Evolutionary conservation across 2,329 filamentous ascomycete species (phyloP), one percentile per base, ranked within the genome.

Genomic region (Phialophora verrucosa): DNA sequence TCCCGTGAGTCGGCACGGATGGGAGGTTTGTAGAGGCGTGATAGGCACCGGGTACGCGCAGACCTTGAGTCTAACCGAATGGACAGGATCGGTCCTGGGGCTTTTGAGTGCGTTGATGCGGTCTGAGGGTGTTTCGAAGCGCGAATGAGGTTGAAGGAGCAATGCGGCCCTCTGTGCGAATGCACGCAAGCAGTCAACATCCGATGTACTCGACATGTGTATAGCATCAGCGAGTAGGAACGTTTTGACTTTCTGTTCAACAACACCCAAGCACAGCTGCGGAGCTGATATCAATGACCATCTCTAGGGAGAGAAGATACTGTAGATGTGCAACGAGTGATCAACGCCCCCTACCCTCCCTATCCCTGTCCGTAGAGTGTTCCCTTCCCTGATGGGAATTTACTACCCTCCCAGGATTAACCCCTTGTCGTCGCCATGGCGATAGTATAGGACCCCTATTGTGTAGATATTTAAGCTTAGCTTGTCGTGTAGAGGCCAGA

Each of bases 1-100:
- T 77, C 94, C 95, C 1, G 87, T 99, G 17, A 85, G 88, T 74
- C 88, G 88, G 66, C 81, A 83, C 55, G 70, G 66, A 5, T 73
- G 70, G 69, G 59, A 69, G 2, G 64, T 68, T 2, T 72, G 69
- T 54, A 68, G 70, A 54, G 70, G 70, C 2, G 68, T 73, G 6
- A 58, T 73, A 8, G 60, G 67, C 7, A 70, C 68, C 6, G 71
- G 71, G 2, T 73, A 73, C 64, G 47, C 47, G 11, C 17, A 25
- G 29, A 54, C 65, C 6, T 17, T 71, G 50, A 60, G 63, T 8
- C 58, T 63, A 58, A 17, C n/a, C n/a, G 68, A 66, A 56, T 66
- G 63, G 63, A 8, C 56, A 12, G 51, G 20, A 2, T 64, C 53
- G 7, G 31, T 71, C 3, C 23, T 49, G 7, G 50, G 54, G 11